A percentile compares a stretch with the other conserved stretches of the same genome.
Evolutionary conservation across 2,329 filamentous ascomycete species (phyloP).

Genomic region (Ceratocystis papillata): DNA sequence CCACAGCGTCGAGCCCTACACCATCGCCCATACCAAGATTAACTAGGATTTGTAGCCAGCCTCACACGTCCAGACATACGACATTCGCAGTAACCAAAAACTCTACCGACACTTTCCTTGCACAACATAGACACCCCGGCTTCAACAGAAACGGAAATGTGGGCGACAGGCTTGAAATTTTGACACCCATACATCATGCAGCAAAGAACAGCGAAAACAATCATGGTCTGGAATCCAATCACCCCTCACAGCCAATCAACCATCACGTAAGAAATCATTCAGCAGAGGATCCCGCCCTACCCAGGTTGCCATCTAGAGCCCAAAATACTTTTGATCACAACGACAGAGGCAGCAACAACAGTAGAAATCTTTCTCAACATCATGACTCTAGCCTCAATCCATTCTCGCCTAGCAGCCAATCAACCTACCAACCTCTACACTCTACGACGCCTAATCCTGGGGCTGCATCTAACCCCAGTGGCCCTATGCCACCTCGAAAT

Average conservation of each 20-base stretch:
- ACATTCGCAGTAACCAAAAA: background rate
- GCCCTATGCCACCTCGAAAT: background rate
- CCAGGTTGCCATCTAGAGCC: background rate
- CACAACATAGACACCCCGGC: background rate
- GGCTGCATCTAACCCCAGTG: background rate
- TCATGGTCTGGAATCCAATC: background rate
- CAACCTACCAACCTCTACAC: background rate
- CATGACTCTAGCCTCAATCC: background rate
- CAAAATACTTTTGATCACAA: background rate
- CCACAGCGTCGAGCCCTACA: background rate
- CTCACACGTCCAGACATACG: too few species aligned
- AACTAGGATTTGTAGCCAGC: too few species aligned
- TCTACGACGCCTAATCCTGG: background rate
- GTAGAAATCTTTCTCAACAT: background rate
- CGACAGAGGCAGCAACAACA: background rate
- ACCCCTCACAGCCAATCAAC: background rate
- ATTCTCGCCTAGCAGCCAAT: background rate
- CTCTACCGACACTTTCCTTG: background rate
- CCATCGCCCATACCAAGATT: too few species aligned
- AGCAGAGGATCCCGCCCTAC: background rate
- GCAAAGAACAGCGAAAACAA: background rate
- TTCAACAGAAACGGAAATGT: background rate
- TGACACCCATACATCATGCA: background rate
- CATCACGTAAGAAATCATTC: background rate
- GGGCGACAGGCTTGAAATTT: background rate